These are phyloP conservation scores for Axilococcus clingmanii DNA, from an alignment of 139 green algal species.

Conservation along the genomic window DNA sequence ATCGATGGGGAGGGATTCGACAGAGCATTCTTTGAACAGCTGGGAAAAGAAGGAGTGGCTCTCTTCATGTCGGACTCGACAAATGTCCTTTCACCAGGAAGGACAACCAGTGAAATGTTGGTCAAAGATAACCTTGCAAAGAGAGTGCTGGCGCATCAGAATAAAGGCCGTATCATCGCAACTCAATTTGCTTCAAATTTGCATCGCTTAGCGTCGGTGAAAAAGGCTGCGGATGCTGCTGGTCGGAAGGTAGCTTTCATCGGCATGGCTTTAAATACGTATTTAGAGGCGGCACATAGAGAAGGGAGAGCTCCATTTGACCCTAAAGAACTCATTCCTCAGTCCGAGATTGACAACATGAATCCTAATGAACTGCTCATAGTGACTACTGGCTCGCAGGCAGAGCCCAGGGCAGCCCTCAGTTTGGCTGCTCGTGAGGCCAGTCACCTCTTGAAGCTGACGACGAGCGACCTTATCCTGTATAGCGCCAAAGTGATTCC, in stretches of 20 bases:
- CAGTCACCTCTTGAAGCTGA: slow-evolving; percentile 68
- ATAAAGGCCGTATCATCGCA: slow-evolving; percentile 78
- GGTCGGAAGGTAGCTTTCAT: slow-evolving; percentile 85
- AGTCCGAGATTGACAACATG: slow-evolving; percentile 53
- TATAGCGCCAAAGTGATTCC: slow-evolving; percentile 89
- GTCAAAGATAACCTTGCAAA: slow-evolving; percentile 67
- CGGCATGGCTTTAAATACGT: slow-evolving; percentile 80
- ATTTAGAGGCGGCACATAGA: slow-evolving; percentile 83
- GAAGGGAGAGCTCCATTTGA: slow-evolving; percentile 64
- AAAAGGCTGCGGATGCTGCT: slow-evolving; percentile 84
- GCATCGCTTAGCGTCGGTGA: slow-evolving; percentile 73
- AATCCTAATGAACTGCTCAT: slow-evolving; percentile 83
- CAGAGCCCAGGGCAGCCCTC: slow-evolving; percentile 78
- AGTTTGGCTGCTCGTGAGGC: slow-evolving; percentile 65
- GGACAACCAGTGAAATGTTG: slow-evolving; percentile 69
- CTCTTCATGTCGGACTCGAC: slow-evolving; percentile 97
- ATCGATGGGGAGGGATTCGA: slow-evolving; percentile 89
- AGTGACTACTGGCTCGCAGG: slow-evolving; percentile 71
- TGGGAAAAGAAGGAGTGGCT: slow-evolving; percentile 65
- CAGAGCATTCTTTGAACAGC: slow-evolving; percentile 67
- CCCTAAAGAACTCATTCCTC: slow-evolving; percentile 62
- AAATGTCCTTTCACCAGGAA: slow-evolving; percentile 87
- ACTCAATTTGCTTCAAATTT: slow-evolving; percentile 97
- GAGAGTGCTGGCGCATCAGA: slow-evolving; percentile 56
- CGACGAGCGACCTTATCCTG: slow-evolving; percentile 71